These are phyloP conservation scores for Nyssa sinensis DNA, from an alignment of 148 eudicot species.

Conservation along the genomic window DNA sequence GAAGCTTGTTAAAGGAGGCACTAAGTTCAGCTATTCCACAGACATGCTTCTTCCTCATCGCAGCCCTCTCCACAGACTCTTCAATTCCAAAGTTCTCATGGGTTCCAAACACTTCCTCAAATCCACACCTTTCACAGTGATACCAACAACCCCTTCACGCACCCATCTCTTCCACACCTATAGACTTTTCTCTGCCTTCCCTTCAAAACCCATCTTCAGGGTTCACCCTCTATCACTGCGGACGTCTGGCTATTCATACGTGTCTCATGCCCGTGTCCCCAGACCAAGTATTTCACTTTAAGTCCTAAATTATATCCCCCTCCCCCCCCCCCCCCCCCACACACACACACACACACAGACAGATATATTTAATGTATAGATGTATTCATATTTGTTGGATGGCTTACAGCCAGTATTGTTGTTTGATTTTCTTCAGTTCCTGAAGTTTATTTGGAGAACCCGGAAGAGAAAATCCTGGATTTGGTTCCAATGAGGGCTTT, in stretches of 20 bases:
- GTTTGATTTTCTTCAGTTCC: slow-evolving; percentile 18
- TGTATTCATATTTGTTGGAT: not conserved
- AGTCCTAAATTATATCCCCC: not conserved
- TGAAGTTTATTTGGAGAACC: slow-evolving; percentile 40
- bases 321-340: too few species aligned
- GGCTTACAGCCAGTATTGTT: not conserved
- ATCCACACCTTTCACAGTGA: not conserved
- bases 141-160: not conserved
- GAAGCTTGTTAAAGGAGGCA: not conserved
- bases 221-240: slow-evolving; percentile 16
- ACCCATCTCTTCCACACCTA: slow-evolving; percentile 8
- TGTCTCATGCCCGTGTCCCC: slow-evolving; percentile 31
- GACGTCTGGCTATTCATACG: slow-evolving; percentile 25
- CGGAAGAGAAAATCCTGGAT: slow-evolving; percentile 20
- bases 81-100: slow-evolving; percentile 14
- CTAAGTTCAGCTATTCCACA: not conserved
- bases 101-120: slow-evolving; percentile 1
- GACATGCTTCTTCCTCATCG: slow-evolving; percentile 11
- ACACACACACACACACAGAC: too few species aligned
- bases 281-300: slow-evolving; percentile 28
- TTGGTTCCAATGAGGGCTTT: slow-evolving; percentile 20
- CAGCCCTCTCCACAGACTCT: slow-evolving; percentile 12
- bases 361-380: not conserved
- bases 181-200: slow-evolving; percentile 13
- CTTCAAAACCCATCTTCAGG: slow-evolving; percentile 14